Evolutionary conservation across 176 grass and related monocot genomes (phyloP).

Genomic region (Carex kokanica): DNA sequence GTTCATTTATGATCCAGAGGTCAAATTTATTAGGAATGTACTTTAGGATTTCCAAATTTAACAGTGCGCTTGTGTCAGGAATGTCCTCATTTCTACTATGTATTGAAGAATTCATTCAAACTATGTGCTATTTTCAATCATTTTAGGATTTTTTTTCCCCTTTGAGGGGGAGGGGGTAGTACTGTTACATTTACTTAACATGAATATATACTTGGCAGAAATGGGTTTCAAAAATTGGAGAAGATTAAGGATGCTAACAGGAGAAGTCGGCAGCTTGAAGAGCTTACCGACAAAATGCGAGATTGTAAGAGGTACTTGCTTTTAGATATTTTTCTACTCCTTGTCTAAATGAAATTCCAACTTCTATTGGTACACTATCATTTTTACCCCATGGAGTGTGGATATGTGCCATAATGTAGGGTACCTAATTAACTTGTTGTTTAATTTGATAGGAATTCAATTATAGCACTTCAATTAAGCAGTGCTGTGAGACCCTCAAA

Average conservation of each 20-base stretch:
- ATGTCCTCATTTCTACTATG: background rate
- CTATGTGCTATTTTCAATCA: background rate
- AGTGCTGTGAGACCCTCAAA: background rate
- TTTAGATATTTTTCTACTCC: background rate
- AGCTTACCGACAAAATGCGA: slow-evolving; percentile 92
- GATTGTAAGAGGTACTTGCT: slow-evolving; percentile 80
- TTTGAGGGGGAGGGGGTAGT: background rate
- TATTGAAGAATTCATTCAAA: background rate
- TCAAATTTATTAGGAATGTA: background rate
- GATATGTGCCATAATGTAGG: background rate
- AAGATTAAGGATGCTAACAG: slow-evolving; percentile 93
- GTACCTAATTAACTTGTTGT: background rate
- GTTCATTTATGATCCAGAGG: background rate
- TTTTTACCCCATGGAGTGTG: background rate
- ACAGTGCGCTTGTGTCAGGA: background rate
- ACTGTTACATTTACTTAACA: background rate
- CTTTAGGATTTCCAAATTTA: no score
- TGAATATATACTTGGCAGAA: slow-evolving; percentile 46
- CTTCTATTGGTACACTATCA: background rate
- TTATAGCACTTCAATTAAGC: background rate
- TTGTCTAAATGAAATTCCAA: slow-evolving; percentile 9
- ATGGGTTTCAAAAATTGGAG: slow-evolving; percentile 95
- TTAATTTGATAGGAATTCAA: background rate
- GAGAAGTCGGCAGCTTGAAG: slow-evolving; percentile 79
- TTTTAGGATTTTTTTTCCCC: background rate